Conservation (phyloP, 345 rosid genomes). For the Diplotaxis tenuifolia region DNA sequence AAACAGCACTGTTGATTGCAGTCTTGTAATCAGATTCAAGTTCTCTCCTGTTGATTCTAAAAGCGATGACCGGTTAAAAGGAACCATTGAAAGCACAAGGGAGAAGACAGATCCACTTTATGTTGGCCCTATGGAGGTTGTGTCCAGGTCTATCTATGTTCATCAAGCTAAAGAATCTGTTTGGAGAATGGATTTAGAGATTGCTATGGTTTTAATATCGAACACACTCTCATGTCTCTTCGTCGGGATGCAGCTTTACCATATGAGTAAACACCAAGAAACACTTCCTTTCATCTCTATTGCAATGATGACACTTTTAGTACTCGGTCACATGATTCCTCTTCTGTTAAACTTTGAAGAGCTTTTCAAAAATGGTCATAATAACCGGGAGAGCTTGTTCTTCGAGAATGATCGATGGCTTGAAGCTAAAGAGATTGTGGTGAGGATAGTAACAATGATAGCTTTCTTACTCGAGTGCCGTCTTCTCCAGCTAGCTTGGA, state of each 20-base stretch:
- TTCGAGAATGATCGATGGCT: conserved; percentile 77
- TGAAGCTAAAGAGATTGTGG: conserved; percentile 77
- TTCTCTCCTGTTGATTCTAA: conserved; percentile 59
- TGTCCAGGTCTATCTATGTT: conserved; percentile 53
- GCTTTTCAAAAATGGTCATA: conserved; percentile 43
- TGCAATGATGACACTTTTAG: conserved; percentile 58
- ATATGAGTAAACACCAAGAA: conserved; percentile 68
- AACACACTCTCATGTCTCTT: conserved; percentile 72
- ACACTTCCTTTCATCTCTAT: conserved; percentile 68
- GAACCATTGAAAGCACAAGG: conserved; percentile 66
- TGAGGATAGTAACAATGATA: conserved; percentile 72
- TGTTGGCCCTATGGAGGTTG: conserved; percentile 54
- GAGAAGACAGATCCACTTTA: conserved; percentile 59
- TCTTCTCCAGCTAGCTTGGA: conserved; percentile 78
- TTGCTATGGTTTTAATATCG: conserved; percentile 67
- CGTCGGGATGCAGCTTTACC: conserved; percentile 68
- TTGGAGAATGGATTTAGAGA: conserved; percentile 92
- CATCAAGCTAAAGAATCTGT: conserved; percentile 69
- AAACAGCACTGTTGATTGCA: conserved; percentile 54
- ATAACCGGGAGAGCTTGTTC: conserved; percentile 52
- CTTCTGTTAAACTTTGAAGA: conserved; percentile 78
- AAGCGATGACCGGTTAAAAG: conserved; percentile 50
- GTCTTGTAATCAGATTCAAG: conserved; percentile 49
- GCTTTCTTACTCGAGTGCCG: conserved; percentile 82
- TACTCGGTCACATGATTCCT: conserved; percentile 79